These are phyloP conservation scores for Pseudozyma sp. DNA, from an alignment of 1,284 basidiomycete genomes.

Conservation along the genomic window DNA sequence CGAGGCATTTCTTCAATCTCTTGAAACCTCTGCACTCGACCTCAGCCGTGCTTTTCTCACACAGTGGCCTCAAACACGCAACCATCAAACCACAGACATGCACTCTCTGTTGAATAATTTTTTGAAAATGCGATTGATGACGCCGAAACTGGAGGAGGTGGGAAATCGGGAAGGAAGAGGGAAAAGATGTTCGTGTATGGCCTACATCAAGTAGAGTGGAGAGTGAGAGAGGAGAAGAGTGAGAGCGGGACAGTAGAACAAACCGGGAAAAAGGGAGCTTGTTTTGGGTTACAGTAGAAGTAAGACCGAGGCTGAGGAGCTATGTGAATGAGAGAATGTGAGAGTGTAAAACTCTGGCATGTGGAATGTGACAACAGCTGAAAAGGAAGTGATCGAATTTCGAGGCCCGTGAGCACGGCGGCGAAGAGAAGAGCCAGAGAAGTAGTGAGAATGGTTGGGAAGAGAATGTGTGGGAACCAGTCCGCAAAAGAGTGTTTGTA, in stretches of 20 bases:
- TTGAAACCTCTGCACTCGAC: too few species aligned
- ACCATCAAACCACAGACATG: too few species aligned
- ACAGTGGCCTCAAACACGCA: too few species aligned
- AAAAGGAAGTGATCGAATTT: too few species aligned
- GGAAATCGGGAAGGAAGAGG: background rate
- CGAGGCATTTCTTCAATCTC: too few species aligned
- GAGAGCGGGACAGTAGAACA: background rate
- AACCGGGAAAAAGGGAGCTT: background rate
- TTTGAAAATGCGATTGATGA: background rate
- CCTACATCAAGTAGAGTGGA: constrained; percentile 2
- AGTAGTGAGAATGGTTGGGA: background rate
- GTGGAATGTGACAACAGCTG: too few species aligned
- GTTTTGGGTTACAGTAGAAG: background rate
- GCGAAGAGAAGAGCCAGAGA: too few species aligned
- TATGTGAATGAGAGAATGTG: too few species aligned
- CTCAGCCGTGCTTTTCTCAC: too few species aligned
- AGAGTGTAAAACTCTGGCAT: too few species aligned
- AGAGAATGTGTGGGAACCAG: background rate
- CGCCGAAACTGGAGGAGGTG: background rate
- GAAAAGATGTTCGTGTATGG: constrained; percentile 1
- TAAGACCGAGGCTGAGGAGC: too few species aligned
- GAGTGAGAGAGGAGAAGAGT: background rate
- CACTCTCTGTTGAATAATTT: background rate
- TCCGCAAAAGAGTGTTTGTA: background rate
- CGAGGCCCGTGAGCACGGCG: too few species aligned